phyloP scores from a whole-genome alignment of 331 rosid species.

The Ulmus americana region DNA sequence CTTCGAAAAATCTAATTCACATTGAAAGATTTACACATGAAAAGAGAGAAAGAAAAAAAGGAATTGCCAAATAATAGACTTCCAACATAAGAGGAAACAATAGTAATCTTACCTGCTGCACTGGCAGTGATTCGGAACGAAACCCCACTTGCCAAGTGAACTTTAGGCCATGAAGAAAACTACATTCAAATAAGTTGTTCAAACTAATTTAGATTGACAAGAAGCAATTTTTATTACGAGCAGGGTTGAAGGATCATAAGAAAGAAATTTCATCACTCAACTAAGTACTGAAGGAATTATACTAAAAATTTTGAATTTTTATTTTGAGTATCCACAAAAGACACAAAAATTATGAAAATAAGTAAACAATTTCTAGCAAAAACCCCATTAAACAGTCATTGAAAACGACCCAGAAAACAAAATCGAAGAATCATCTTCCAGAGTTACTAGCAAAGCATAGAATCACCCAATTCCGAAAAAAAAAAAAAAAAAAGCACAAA shows the following conservation, averaged over 20 bases:
- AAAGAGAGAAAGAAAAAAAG: background rate
- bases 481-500: background rate
- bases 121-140: conserved; percentile 40
- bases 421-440: background rate
- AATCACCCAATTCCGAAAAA: conserved; percentile 4
- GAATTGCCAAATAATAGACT: conserved; percentile 10
- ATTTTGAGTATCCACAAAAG: background rate
- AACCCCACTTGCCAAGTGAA: conserved; percentile 37
- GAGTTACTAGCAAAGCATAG: conserved; percentile 1
- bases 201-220: conserved; percentile 17
- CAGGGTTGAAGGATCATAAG: conserved; percentile 8
- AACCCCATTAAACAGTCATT: conserved; percentile 6
- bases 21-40: background rate
- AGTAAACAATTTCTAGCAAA: background rate
- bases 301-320: background rate
- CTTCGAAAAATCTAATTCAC: conserved; percentile 53
- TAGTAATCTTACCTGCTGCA: conserved; percentile 54
- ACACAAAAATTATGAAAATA: background rate
- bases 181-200: conserved; percentile 28
- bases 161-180: conserved; percentile 48
- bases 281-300: background rate
- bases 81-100: conserved; percentile 1
- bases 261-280: background rate
- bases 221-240: background rate
- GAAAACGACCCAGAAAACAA: background rate